Evolutionary conservation across 805 yeast genomes (phyloP), one percentile per base, ranked within the genome.

Genomic region (Suhomyces sp.): DNA sequence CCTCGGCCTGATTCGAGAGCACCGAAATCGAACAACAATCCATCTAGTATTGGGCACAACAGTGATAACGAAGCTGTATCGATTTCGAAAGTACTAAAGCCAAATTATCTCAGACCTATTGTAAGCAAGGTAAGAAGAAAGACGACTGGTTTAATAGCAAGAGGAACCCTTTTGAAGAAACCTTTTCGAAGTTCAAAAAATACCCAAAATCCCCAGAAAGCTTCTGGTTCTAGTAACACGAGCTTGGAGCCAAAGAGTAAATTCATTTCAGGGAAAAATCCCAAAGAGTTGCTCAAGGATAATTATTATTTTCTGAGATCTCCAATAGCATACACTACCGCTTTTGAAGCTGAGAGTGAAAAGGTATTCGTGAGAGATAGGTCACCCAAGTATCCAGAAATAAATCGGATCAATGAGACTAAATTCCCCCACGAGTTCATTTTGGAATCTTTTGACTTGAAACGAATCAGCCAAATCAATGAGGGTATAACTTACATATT

Each of bases 261-360:
- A 25, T 9, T 8, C 24, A 33, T 10, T 17, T 19, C 27, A 9
- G 29, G 19, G 12, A 25, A 43, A n/a, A 41, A 48, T 15, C 41
- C 54, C 9, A 52, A 48, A n/a, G 49, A 48, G 6, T 12, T 52
- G 10, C 41, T 52, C 6, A 31, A 45, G 22, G 31, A 40, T 21
- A 45, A 48, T 3, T 52, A 48, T 33, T 15, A 40, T 6, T 52
- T 52, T 41, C 51, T 60, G 60, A 58, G 74, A 43, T 54, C 56
- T 21, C 76, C 77, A 1, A 44, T 54, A 15, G 51, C 56, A 31
- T 54, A 62, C 35, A 73, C 77, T 2, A 64, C 68, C 2, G 66
- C 55, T 0, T 57, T 68, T 46, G 79, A 74, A 53, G 72, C 66
- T 0, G 78, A 73, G 45, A 71, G 73, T 46, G 54, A 58, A 3